Evolutionary conservation across 177 flowering plant species (phyloP), one percentile per base, ranked within the genome.

Genomic region (Vitis hybrid): DNA sequence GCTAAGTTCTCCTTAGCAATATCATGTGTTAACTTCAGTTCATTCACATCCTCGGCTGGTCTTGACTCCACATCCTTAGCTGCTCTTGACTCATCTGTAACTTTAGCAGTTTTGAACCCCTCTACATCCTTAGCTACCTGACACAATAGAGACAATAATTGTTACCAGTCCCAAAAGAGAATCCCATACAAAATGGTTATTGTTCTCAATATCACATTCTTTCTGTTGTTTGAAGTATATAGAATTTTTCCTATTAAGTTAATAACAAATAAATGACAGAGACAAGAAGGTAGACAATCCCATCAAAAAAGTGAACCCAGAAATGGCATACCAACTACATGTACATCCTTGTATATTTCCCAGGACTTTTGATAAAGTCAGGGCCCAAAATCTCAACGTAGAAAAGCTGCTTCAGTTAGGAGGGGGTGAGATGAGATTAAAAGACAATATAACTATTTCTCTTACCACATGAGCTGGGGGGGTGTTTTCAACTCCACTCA

Each of bases 401-500:
- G 45, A 39, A 39, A 39, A 39, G 45, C 45, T 5, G 45, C 45
- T 39, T 39, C 29, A 26, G 29, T 26, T 39, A 5, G 8, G 45
- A 39, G 8, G 45, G 45, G 45, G 6, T 39, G 45, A 39, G 45
- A 39, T 39, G 45, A 39, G 45, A 39, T 39, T 39, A 39, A 39
- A 39, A 39, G 45, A 39, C 18, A n/a, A 66, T 51, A 29, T 29
- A 20, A 65, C 61, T 39, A 55, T 10, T 16, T 22, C 3, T 29
- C 76, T 74, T 79, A 89, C 90, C 81, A 29, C 55, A 0, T 57
- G 71, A 55, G 78, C 67, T 11, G 80, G 82, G 29, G 84, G 75
- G 50, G 73, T 65, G 70, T 81, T 81, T 70, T 88, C 85, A 58
- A 75, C 73, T 64, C 84, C 87, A 74, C 14, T 68, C n/a, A 51